Evolutionary conservation across 192 early-diverging fungal species (phyloP).

Genomic region (Rhizophagus clarus): DNA sequence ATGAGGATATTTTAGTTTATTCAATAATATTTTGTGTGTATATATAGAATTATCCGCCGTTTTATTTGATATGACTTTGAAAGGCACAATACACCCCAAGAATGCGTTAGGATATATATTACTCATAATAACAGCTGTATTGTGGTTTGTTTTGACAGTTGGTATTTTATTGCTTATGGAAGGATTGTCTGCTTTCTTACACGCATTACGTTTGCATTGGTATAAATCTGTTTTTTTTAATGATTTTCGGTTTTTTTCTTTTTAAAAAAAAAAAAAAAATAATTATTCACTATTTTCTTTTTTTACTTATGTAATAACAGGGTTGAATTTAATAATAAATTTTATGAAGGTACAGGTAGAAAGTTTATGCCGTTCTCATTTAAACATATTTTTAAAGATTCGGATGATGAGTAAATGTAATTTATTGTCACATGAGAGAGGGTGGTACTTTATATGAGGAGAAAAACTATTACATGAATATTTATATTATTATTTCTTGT

Average conservation of each 20-base stretch:
- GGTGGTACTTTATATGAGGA: no score
- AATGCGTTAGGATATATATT: constrained; percentile 64
- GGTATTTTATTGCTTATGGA: constrained; percentile 87
- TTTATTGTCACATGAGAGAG: neutral
- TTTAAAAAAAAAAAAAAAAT: constrained; percentile 49
- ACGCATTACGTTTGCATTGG: constrained; percentile 96
- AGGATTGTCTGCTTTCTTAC: constrained; percentile 91
- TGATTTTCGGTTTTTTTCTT: neutral
- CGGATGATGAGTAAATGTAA: constrained; percentile 31
- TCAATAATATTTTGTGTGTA: neutral
- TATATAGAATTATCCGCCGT: constrained; percentile 89
- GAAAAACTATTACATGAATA: neutral
- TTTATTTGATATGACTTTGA: constrained; percentile 91
- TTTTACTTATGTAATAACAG: constrained; percentile 86
- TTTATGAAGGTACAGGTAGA: constrained; percentile 89
- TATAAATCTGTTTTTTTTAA: constrained; percentile 2
- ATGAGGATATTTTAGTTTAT: neutral
- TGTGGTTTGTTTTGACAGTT: constrained; percentile 90
- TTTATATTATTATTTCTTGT: neutral
- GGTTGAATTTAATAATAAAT: constrained; percentile 99
- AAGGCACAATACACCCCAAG: constrained; percentile 51
- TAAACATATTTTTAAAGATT: constrained; percentile 39
- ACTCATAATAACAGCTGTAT: constrained; percentile 74
- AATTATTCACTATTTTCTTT: constrained; percentile 47
- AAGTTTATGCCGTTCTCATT: constrained; percentile 95